Evolutionary conservation across 208 protist species (phyloP).

Genomic region (Naegleria gruberi): DNA sequence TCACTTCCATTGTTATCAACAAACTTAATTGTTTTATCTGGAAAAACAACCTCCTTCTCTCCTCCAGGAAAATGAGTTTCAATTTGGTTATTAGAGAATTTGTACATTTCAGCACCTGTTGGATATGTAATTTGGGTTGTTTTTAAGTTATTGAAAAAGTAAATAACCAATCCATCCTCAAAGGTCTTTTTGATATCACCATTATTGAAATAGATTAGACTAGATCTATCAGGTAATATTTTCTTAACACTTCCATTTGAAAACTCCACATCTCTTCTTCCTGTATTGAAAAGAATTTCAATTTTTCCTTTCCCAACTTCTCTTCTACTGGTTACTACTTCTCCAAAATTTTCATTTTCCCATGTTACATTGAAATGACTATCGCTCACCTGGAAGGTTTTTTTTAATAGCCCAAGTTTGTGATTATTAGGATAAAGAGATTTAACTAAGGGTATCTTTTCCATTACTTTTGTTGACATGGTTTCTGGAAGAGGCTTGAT

Average conservation of each 20-base stretch:
- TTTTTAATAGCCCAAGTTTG: background rate
- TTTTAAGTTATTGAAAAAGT: conserved; percentile 78
- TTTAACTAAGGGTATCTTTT: too few species aligned
- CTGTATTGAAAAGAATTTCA: conserved; percentile 38
- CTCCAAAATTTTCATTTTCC: background rate
- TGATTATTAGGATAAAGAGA: background rate
- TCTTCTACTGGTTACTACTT: background rate
- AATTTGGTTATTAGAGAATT: conserved; percentile 75
- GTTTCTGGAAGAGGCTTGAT: too few species aligned
- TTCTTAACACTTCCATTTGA: conserved; percentile 78
- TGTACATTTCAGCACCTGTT: conserved; percentile 70
- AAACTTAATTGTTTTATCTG: conserved; percentile 75
- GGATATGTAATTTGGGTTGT: conserved; percentile 76
- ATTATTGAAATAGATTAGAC: conserved; percentile 74
- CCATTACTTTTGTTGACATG: too few species aligned
- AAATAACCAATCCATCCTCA: conserved; percentile 69
- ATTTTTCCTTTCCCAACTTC: conserved; percentile 3
- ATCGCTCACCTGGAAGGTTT: background rate
- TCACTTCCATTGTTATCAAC: conserved; percentile 63
- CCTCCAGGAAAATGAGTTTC: conserved; percentile 73
- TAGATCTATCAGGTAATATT: conserved; percentile 65
- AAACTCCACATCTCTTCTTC: conserved; percentile 77
- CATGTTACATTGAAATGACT: background rate
- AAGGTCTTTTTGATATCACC: conserved; percentile 77
- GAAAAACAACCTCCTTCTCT: conserved; percentile 83